phyloP scores from a whole-genome alignment of 768 basidiomycete genomes.

The Amanita rubescens region DNA sequence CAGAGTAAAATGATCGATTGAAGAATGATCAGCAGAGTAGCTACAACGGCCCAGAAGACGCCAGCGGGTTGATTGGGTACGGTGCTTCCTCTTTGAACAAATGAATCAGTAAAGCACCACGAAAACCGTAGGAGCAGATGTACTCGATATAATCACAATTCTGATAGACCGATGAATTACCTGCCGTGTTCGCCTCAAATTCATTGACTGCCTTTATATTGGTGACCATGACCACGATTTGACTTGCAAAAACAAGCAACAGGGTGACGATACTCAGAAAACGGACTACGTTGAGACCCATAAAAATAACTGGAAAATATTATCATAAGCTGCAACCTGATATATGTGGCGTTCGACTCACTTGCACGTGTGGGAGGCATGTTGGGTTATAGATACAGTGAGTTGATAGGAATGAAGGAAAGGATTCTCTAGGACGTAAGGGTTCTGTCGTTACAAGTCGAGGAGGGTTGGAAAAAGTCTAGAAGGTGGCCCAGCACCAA shows the following conservation, averaged over 20 bases:
- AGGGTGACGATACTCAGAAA: slow-evolving; percentile 70
- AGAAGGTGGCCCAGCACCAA: slow-evolving; percentile 7
- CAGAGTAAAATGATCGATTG: slow-evolving; percentile 69
- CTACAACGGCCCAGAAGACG: slow-evolving; percentile 85
- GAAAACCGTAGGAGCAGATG: slow-evolving; percentile 15
- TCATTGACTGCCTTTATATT: slow-evolving; percentile 71
- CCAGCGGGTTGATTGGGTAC: slow-evolving; percentile 94
- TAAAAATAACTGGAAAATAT: slow-evolving; percentile 39
- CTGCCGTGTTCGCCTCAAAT: slow-evolving; percentile 41
- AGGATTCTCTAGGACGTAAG: neutral
- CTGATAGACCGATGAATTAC: slow-evolving; percentile 25
- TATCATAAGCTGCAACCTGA: neutral
- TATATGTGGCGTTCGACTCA: neutral
- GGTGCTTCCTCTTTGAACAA: slow-evolving; percentile 50
- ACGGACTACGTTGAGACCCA: slow-evolving; percentile 74
- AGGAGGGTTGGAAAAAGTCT: neutral
- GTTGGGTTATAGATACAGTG: neutral
- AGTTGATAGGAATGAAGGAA: neutral
- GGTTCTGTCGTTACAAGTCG: neutral
- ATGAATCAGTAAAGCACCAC: neutral
- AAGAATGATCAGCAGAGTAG: slow-evolving; percentile 79
- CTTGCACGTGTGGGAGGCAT: slow-evolving; percentile 5
- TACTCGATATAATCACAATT: slow-evolving; percentile 82
- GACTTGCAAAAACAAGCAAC: slow-evolving; percentile 74
- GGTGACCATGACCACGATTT: slow-evolving; percentile 63